phyloP scores from a whole-genome alignment of 2,329 filamentous ascomycete genomes.

The Talaromyces sp. region DNA sequence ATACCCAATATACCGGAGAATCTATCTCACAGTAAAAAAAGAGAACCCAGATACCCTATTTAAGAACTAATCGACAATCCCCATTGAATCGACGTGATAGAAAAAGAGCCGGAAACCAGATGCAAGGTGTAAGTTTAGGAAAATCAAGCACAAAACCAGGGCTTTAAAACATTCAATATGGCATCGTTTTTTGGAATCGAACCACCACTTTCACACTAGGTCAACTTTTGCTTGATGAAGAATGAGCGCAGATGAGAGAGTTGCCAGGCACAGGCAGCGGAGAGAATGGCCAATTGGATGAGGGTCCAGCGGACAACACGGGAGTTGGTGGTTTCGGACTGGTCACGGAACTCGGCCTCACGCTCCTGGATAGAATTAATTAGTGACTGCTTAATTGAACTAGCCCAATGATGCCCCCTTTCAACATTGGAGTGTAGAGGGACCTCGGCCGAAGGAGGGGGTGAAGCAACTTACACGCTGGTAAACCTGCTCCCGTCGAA shows the following conservation, averaged over 20 bases:
- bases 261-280: slow-evolving; percentile 92
- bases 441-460: no score
- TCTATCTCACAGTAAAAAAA: background rate
- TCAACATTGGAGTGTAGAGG: no score
- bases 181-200: background rate
- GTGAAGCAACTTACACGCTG: slow-evolving; percentile 67
- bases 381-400: no score
- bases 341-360: slow-evolving; percentile 96
- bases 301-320: slow-evolving; percentile 93
- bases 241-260: slow-evolving; percentile 92
- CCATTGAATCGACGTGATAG: background rate
- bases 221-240: slow-evolving; percentile 99
- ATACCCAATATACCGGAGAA: background rate
- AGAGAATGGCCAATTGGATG: slow-evolving; percentile 83
- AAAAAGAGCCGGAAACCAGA: slow-evolving; percentile 19
- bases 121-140: slow-evolving; percentile 20
- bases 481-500: slow-evolving; percentile 92
- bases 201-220: slow-evolving; percentile 55
- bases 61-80: background rate
- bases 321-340: slow-evolving; percentile 89
- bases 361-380: slow-evolving; percentile 68
- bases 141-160: slow-evolving; percentile 7
- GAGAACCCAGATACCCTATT: background rate
- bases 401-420: no score
- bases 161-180: slow-evolving; percentile 14